These are phyloP conservation scores for Fusarium sublunatum DNA, from an alignment of 2,329 filamentous ascomycete genomes.

Conservation along the genomic window DNA sequence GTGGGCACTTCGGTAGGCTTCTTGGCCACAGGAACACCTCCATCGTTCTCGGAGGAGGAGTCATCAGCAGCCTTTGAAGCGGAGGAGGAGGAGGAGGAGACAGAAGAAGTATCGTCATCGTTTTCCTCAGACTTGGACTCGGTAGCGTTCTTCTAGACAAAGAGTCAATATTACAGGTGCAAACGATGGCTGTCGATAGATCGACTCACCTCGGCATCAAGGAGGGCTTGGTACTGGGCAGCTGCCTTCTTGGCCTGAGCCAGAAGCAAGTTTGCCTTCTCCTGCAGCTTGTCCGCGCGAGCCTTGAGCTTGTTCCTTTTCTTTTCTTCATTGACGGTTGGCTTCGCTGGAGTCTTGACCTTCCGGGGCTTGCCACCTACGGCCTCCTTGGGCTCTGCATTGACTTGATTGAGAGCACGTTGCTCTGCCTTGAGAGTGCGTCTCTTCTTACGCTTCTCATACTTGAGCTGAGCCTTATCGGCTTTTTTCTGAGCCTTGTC, in stretches of 20 bases:
- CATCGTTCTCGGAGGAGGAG: slow-evolving; percentile 40
- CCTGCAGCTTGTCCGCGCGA: slow-evolving; percentile 53
- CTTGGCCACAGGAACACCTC: slow-evolving; percentile 37
- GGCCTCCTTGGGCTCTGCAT: slow-evolving; percentile 50
- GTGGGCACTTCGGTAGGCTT: slow-evolving; percentile 37
- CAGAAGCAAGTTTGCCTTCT: slow-evolving; percentile 52
- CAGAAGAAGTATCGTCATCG: slow-evolving; percentile 36
- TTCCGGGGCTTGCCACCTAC: slow-evolving; percentile 44
- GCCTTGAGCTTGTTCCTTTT: slow-evolving; percentile 52
- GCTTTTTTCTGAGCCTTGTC: slow-evolving; percentile 24
- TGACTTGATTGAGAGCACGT: slow-evolving; percentile 51
- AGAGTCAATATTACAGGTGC: slow-evolving; percentile 6
- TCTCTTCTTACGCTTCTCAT: slow-evolving; percentile 52
- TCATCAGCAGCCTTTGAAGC: slow-evolving; percentile 34
- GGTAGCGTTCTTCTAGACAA: slow-evolving; percentile 23
- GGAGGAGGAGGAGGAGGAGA: slow-evolving; percentile 28
- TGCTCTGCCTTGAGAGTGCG: slow-evolving; percentile 53
- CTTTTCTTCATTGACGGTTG: slow-evolving; percentile 53
- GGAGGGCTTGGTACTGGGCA: slow-evolving; percentile 45
- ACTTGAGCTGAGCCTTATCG: slow-evolving; percentile 25
- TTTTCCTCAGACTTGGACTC: slow-evolving; percentile 31
- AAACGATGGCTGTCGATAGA: background rate
- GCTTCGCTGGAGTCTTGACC: slow-evolving; percentile 39
- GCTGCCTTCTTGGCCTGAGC: slow-evolving; percentile 53
- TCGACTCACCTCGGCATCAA: slow-evolving; percentile 40